These are phyloP conservation scores for Asparagopsis taxiformis DNA, from an alignment of 31 red algal genomes.

Conservation along the genomic window DNA sequence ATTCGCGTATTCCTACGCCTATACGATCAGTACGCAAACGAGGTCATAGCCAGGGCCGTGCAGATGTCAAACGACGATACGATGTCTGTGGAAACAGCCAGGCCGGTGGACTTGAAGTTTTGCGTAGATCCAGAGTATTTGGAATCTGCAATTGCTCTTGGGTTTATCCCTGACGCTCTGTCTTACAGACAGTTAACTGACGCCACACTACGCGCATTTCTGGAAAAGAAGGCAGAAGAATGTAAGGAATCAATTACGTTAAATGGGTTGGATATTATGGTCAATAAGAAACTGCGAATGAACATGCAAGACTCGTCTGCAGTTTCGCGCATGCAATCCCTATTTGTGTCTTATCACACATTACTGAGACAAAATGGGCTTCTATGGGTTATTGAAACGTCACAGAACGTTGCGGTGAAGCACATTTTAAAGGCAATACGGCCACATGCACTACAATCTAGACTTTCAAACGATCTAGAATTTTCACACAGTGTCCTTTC, in stretches of 20 bases:
- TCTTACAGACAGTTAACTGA: background rate
- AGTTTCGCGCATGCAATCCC: constrained; percentile 11
- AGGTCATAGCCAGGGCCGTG: constrained; percentile 1
- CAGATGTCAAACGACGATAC: background rate
- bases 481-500: constrained; percentile 9
- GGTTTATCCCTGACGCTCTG: background rate
- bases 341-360: constrained; percentile 8
- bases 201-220: constrained; percentile 1
- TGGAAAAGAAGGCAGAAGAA: constrained; percentile 23
- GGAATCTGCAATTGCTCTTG: constrained; percentile 11
- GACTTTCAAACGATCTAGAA: background rate
- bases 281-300: constrained; percentile 7
- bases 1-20: constrained; percentile 5
- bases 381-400: background rate
- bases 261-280: constrained; percentile 5
- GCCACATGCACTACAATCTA: background rate
- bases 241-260: constrained; percentile 21
- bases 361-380: background rate
- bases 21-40: constrained; percentile 13
- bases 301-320: background rate
- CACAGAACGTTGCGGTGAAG: background rate
- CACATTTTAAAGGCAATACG: constrained; percentile 11
- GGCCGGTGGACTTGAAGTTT: constrained; percentile 5
- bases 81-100: background rate
- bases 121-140: constrained; percentile 17